Base-by-base conservation (phyloP, 2,329 filamentous ascomycete species). In the Pezicula carpinea region DNA sequence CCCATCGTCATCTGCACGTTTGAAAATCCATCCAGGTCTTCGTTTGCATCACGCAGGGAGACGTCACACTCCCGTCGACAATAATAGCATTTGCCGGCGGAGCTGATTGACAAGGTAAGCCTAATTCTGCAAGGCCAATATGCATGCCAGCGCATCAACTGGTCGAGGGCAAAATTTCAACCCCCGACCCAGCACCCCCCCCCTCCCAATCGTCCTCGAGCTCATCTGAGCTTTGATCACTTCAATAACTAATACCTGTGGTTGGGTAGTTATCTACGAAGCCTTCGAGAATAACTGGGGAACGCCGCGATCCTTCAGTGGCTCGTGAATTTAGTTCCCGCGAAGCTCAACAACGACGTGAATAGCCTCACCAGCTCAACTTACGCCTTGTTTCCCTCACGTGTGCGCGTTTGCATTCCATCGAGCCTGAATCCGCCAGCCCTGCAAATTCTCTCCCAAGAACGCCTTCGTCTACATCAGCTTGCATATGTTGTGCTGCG, bases 401-500 rank as follows among this genome's bases (percentile, higher is more conserved):
- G 60, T 63, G 60, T 53, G 52, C 42, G 42, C 43, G n/a, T n/a
- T 35, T 52, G 39, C 52, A 52, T 41, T 57, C n/a, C n/a, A n/a
- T n/a, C 47, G 50, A 60, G 57, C 58, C 59, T 55, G 52, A 56
- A 51, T 49, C 40, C 40, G 50, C 51, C 51, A 59, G 75, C 72
- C 65, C 66, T 64, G 64, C 61, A 29, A 29, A 29, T 59, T 62
- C 58, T 60, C 61, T 59, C 60, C 63, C 61, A 57, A 58, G 57
- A 60, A 58, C 66, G 63, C 61, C 60, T 58, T 58, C 59, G 53
- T 47, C 68, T 60, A 72, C 71, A 73, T 74, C 73, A 71, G 71
- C 73, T 69, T 76, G 77, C 78, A 80, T 77, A 75, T 77, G 74
- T 72, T 70, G 73, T 72, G 69, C 71, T 71, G 69, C 70, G 66